A percentile compares a stretch with the other conserved stretches of the same genome.
phyloP scores from a whole-genome alignment of 75 land plant genomes.

The Picea sitchensis region DNA sequence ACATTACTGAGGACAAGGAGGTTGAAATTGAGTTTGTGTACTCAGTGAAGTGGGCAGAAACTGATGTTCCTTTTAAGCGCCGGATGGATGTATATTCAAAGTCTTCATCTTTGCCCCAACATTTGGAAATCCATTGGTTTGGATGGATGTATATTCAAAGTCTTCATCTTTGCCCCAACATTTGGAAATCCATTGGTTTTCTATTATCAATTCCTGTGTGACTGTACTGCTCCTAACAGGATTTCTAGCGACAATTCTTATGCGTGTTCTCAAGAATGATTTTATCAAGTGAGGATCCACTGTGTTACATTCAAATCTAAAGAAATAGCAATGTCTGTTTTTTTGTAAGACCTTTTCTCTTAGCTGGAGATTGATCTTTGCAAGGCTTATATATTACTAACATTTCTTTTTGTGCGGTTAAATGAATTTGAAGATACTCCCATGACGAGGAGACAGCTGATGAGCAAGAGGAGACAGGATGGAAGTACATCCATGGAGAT shows the following conservation, averaged over 20 bases:
- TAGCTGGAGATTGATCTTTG: not conserved
- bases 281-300: slow-evolving; percentile 52
- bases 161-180: slow-evolving; percentile 60
- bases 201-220: slow-evolving; percentile 78
- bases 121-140: slow-evolving; percentile 84
- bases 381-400: not conserved
- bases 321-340: slow-evolving; percentile 1
- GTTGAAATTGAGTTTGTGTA: slow-evolving; percentile 64
- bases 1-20: slow-evolving; percentile 67
- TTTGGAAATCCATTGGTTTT: slow-evolving; percentile 86
- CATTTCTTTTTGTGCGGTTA: not conserved
- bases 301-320: too few relatives aligned
- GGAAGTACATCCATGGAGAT: slow-evolving; percentile 91
- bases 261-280: slow-evolving; percentile 91
- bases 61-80: slow-evolving; percentile 37
- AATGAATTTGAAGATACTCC: slow-evolving; percentile 35
- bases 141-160: slow-evolving; percentile 76
- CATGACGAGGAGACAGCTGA: slow-evolving; percentile 64
- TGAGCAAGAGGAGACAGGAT: slow-evolving; percentile 81
- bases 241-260: slow-evolving; percentile 70
- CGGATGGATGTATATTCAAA: slow-evolving; percentile 78
- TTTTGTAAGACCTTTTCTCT: not conserved
- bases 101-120: slow-evolving; percentile 57
- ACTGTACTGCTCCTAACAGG: slow-evolving; percentile 76
- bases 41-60: slow-evolving; percentile 67